A percentile compares a stretch with the other conserved stretches of the same genome.
Conservation (phyloP, 306 rosid species). For the Lagenaria siceraria region DNA sequence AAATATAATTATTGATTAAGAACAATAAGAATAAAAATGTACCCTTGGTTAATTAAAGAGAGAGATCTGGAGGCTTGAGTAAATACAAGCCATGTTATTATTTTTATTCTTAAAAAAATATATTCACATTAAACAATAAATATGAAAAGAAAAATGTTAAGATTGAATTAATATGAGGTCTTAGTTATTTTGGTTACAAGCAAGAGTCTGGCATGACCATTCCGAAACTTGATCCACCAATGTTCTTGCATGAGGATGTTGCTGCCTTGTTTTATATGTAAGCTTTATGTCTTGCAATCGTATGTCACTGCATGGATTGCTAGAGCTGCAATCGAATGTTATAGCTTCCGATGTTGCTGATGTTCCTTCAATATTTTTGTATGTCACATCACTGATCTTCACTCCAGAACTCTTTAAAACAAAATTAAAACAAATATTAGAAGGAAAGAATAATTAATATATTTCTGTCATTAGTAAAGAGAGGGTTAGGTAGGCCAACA, state of each 20-base stretch:
- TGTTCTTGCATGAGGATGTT: conserved; percentile 30
- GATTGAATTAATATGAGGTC: no score
- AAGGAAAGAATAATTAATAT: no score
- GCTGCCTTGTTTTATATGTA: conserved; percentile 20
- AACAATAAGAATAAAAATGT: no score
- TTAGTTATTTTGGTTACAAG: not conserved
- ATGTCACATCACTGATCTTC: conserved; percentile 35
- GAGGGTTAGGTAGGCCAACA: no score
- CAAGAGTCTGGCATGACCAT: conserved; percentile 12
- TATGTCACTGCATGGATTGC: conserved; percentile 32
- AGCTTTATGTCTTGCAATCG: conserved; percentile 35
- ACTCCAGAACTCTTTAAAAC: conserved; percentile 33
- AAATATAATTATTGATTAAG: no score
- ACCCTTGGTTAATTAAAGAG: no score
- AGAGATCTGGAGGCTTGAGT: no score
- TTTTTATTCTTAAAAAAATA: no score
- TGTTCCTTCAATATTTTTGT: conserved; percentile 35
- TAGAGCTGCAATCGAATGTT: conserved; percentile 51
- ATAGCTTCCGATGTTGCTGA: conserved; percentile 41
- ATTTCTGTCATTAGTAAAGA: no score
- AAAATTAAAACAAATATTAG: not conserved
- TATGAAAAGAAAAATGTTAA: no score
- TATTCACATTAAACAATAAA: no score
- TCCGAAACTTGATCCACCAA: conserved; percentile 26
- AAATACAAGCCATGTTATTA: no score